Evolutionary conservation across 1,284 basidiomycete genomes (phyloP).

Genomic region (Peniophora sp.): DNA sequence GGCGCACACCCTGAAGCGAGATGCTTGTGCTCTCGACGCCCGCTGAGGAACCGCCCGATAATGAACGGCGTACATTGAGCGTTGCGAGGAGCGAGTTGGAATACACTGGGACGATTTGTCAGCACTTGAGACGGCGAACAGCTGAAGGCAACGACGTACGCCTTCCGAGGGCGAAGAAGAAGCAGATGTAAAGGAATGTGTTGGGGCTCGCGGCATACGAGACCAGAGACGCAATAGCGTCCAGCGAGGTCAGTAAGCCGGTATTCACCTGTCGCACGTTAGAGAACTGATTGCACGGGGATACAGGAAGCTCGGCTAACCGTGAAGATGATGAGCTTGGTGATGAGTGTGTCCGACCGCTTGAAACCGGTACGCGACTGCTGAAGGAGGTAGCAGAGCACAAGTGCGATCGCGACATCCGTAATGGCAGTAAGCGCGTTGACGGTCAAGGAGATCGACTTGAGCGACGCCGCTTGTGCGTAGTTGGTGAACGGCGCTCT

Average conservation of each 20-base stretch:
- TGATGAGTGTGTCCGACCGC: constrained; percentile 52
- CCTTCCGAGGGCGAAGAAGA: constrained; percentile 50
- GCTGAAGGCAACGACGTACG: constrained; percentile 22
- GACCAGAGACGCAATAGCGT: constrained; percentile 45
- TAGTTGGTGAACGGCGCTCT: constrained; percentile 1
- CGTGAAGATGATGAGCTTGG: constrained; percentile 28
- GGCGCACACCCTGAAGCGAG: constrained; percentile 33
- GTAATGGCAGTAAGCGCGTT: constrained; percentile 43
- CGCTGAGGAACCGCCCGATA: constrained; percentile 32
- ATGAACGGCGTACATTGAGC: constrained; percentile 44
- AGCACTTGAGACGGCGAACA: background rate
- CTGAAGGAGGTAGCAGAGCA: constrained; percentile 41
- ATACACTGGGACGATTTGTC: constrained; percentile 32
- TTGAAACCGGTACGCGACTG: constrained; percentile 45
- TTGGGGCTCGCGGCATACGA: constrained; percentile 39
- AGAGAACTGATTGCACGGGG: too few species aligned
- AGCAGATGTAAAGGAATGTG: constrained; percentile 48
- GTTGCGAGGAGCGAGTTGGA: constrained; percentile 49
- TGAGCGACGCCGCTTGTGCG: background rate
- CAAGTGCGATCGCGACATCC: constrained; percentile 43
- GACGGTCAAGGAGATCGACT: constrained; percentile 48
- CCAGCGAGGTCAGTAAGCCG: constrained; percentile 43
- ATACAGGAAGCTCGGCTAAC: background rate
- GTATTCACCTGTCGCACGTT: constrained; percentile 31
- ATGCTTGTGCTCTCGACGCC: constrained; percentile 31